Base-by-base conservation (phyloP, 768 basidiomycete genomes). In the Kockovaella imperatae region DNA sequence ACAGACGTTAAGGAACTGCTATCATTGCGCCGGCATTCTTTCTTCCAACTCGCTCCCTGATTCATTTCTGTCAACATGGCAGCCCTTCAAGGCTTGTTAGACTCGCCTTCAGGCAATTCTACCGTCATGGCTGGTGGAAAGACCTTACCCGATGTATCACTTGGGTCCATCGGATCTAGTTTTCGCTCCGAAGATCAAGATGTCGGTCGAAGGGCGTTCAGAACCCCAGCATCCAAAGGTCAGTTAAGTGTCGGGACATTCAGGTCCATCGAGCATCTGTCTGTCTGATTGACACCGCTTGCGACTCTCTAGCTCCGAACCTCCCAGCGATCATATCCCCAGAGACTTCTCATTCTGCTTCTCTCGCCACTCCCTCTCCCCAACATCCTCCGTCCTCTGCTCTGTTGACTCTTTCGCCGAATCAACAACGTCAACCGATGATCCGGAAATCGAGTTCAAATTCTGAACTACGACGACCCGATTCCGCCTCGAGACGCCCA, bases 131-230 rank as follows among this genome's bases (percentile, higher is more conserved):
- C 52, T 3, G 32, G 58, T 26, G 64, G 64, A 15, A 57, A 57
- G 53, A 67, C 64, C 2, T 34, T 67, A 32, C 64, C 61, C 18
- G 64, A 67, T 41, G 57, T 67, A 11, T 59, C 64, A 3, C 54
- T 67, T 4, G 64, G 59, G 25, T 63, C 61, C 3, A 35, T 67
- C 1, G 64, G 61, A 11, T 67, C 64, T 11, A 60, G 58, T 29
- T 67, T 67, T 50, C 36, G 59, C 29, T 63, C 61, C 20, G 61
- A 63, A 11, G 61, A 67, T 17, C 58, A 62, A 28, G 59, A 61
- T 30, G 45, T 42, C 17, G 38, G 42, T 11, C 25, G 14, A 18
- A 32, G 54, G 32, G 17, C 45, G 2, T 42, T 41, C n/a, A 34
- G 44, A 5, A 36, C 45, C 1, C 47, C 44, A 41, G 15, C 45